Evolutionary conservation across 371 early-diverging fungal genomes (phyloP).

Genomic region (Mucor plumbeus): DNA sequence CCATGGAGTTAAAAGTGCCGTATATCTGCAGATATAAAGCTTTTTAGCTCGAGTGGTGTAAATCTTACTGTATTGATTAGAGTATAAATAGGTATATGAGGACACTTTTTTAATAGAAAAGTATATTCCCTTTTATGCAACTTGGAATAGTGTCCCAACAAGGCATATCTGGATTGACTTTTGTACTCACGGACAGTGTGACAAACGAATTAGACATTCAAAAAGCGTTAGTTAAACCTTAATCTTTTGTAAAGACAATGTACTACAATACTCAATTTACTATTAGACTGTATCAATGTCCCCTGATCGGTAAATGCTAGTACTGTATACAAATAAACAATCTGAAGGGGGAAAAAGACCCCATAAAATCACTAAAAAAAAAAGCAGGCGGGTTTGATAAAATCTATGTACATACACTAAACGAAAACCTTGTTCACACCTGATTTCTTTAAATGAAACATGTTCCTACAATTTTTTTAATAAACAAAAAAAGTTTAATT

Average conservation of each 20-base stretch:
- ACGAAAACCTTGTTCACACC: too few relatives aligned
- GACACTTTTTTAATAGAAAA: too few relatives aligned
- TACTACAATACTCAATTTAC: not conserved
- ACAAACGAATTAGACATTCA: not conserved
- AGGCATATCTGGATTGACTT: not conserved
- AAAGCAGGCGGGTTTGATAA: too few relatives aligned
- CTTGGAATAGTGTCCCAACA: too few relatives aligned
- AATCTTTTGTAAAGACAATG: not conserved
- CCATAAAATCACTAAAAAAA: not conserved
- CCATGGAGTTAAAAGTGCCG: not conserved
- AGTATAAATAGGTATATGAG: too few relatives aligned
- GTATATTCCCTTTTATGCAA: too few relatives aligned
- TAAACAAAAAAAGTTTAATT: too few relatives aligned
- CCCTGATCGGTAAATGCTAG: not conserved
- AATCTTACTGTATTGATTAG: too few relatives aligned
- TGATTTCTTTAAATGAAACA: too few relatives aligned
- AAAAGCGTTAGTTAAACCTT: conserved; percentile 2
- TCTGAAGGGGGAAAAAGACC: not conserved
- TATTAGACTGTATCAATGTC: not conserved
- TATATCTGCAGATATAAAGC: not conserved
- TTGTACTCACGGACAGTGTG: not conserved
- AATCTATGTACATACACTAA: too few relatives aligned
- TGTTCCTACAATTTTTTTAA: too few relatives aligned
- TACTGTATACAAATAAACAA: not conserved
- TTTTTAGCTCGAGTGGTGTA: not conserved